Evolutionary conservation across 768 basidiomycete species (phyloP), one percentile per base, ranked within the genome.

Genomic region (Lactarius quietus): DNA sequence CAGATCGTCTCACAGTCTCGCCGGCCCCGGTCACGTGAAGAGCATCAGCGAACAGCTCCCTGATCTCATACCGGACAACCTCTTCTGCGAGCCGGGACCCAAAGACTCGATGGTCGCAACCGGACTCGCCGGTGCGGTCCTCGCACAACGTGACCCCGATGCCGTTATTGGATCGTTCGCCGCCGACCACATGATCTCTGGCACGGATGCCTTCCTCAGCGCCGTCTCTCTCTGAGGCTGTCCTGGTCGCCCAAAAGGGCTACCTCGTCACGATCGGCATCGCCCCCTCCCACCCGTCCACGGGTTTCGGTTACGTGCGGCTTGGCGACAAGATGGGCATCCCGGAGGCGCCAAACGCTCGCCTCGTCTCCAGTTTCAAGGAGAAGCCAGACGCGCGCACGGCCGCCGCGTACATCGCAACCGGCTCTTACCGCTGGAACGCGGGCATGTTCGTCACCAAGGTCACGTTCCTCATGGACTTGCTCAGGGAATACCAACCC

Each of bases 401-500:
- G 0, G 92, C 92, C 10, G 90, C 92, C 56, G 84, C 86, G 23
- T 94, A 94, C 74, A 90, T 93, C 70, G 84, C 87, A 52, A 92
- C 92, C 33, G 92, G 92, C 76, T 88, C 84, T 69, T 94, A 93
- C 75, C 86, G 91, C 66, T 94, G 92, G 92, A 94, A 94, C 71
- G 92, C 90, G 14, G 92, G 92, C 68, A 94, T 94, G 92, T 94
- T 94, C 77, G 92, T 94, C 48, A 88, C 85, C n/a, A 90, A 86
- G 76, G 92, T 92, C 8, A 79, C 84, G 12, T 82, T 90, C 70
- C 79, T 93, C 29, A 78, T 94, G 76, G 79, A 86, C 60, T 79
- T 93, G 29, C 75, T 94, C 66, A 80, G 84, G 69, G 84, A 89
- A 71, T 90, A 92, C 78, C 87, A 88, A 71, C 88, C 89, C 7